Base-by-base conservation (phyloP, 129 eudicot genomes). In the Saposhnikovia divaricata region DNA sequence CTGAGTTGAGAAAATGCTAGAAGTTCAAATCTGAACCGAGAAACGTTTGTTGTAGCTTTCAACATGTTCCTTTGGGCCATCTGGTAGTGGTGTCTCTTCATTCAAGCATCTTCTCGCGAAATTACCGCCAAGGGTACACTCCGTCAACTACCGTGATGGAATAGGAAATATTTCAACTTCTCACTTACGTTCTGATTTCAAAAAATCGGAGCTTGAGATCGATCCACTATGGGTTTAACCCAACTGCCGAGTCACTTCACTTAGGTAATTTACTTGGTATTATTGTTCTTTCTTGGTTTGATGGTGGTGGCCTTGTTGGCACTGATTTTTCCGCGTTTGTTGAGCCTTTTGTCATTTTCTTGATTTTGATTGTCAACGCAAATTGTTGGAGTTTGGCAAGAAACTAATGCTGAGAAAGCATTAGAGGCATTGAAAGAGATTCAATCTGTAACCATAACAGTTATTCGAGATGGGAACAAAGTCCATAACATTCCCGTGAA, bases 91-190 rank as follows among this genome's bases (percentile, higher is more conserved):
- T 31, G 90, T 81, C 27, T 86, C 97, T 63, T 95, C 99, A 18
- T 92, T 96, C 85, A 96, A 90, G 87, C 83, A 85, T 81, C 97
- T 96, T 83, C 85, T 92, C 28, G 99, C 96, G 57, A 89, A 84
- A 78, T 82, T 96, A 84, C 99, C 99, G 55, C 98, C 99, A 38
- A 86, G 99, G 85, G 99, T 96, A 80, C 97, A 90, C 89, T 96
- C 98, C 84, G 99, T 96, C 59, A 92, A 96, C 91, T 96, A 96
- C 85, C 90, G 99, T 74, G 99, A 96, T 83, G 82, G 79, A 43
- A 96, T 96, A 37, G 99, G 99, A 55, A 96, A 96, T 80, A 96
- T 96, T 77, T 96, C 99, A 68, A 82, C 99, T 78, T 96, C 99
- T 44, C 96, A 89, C 83, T 85, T 96, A 47, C 93, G 99, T 21